These are phyloP conservation scores for Begonia fuchsioides DNA, from an alignment of 306 rosid genomes.

Conservation along the genomic window DNA sequence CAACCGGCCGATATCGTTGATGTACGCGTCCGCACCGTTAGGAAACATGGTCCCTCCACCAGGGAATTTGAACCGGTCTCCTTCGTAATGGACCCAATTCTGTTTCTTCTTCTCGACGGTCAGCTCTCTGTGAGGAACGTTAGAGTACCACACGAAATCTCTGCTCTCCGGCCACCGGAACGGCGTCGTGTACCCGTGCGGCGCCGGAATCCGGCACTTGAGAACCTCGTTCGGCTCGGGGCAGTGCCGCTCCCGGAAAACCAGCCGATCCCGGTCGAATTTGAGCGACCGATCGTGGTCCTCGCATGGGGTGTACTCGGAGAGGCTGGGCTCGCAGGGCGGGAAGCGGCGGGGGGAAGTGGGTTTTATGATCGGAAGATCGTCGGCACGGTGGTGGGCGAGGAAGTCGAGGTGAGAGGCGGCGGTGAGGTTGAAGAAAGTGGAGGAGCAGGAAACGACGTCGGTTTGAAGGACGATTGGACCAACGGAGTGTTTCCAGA, in stretches of 20 bases:
- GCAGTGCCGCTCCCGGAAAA: background rate
- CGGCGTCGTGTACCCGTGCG: background rate
- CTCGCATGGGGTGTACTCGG: background rate
- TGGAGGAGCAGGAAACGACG: background rate
- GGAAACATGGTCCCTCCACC: slow-evolving; percentile 1
- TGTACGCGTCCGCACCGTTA: slow-evolving; percentile 1
- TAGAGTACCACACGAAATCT: background rate
- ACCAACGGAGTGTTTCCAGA: slow-evolving; percentile 32
- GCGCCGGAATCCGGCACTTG: slow-evolving; percentile 1
- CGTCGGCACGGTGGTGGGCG: slow-evolving; percentile 32
- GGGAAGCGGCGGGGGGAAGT: slow-evolving; percentile 32
- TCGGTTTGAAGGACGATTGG: background rate
- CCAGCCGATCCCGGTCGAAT: background rate
- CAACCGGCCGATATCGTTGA: slow-evolving; percentile 46
- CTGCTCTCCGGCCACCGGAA: slow-evolving; percentile 1
- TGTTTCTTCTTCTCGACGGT: background rate
- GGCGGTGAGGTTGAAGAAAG: background rate
- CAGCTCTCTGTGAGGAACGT: background rate
- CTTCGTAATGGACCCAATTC: background rate
- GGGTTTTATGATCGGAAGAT: slow-evolving; percentile 12
- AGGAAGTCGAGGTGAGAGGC: slow-evolving; percentile 35
- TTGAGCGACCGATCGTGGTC: background rate
- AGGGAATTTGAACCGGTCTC: slow-evolving; percentile 8
- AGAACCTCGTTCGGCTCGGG: background rate
- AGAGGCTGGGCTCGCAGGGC: background rate